Conservation (phyloP, 2,329 filamentous ascomycete species). For the Trichophyton benhamiae region DNA sequence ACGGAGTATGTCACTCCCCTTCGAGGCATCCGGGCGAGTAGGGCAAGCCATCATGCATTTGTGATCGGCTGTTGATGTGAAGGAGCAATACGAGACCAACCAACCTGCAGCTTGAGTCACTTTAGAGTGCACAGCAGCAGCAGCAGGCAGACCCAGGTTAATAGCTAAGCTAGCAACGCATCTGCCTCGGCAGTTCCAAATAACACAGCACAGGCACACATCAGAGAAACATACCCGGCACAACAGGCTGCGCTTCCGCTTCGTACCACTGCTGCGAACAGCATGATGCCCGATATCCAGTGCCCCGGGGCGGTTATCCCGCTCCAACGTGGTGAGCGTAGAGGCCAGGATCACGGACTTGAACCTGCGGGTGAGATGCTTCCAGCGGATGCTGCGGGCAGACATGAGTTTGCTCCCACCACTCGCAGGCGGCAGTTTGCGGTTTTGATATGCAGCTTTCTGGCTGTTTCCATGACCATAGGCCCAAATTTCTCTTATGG, state of each 20-base stretch:
- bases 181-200: no score
- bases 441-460: slow-evolving; percentile 35
- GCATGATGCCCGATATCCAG: not conserved
- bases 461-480: slow-evolving; percentile 37
- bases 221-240: not conserved
- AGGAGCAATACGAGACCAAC: not conserved
- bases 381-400: slow-evolving; percentile 7
- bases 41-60: not conserved
- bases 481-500: slow-evolving; percentile 41
- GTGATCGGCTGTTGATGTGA: not conserved
- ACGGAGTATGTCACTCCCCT: not conserved
- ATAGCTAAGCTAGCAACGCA: not conserved
- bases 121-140: no score
- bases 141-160: not conserved
- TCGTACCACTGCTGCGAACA: not conserved
- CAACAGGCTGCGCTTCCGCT: not conserved
- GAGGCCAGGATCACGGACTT: not conserved
- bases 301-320: not conserved
- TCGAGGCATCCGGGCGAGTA: not conserved
- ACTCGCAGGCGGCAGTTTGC: slow-evolving; percentile 32
- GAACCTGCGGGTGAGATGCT: not conserved
- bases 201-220: no score
- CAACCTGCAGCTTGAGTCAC: not conserved
- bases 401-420: slow-evolving; percentile 21
- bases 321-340: not conserved